A percentile compares a stretch with the other conserved stretches of the same genome.
These are phyloP conservation scores for Hericium coralloides DNA, from an alignment of 768 basidiomycete species.

Conservation along the genomic window DNA sequence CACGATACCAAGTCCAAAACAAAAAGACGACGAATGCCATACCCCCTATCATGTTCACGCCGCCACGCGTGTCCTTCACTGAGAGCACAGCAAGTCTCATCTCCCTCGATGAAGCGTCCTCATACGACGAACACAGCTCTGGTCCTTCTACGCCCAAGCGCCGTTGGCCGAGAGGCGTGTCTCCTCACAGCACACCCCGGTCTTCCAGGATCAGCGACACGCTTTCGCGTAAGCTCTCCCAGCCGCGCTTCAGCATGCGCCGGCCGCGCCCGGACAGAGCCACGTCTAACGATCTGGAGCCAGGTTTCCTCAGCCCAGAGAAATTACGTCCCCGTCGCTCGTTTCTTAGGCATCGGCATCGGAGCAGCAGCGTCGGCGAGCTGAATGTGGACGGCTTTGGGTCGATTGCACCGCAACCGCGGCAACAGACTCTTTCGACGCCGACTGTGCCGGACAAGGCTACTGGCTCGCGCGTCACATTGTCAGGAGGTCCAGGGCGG, in stretches of 20 bases:
- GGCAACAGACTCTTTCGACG: not conserved
- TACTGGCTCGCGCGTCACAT: not conserved
- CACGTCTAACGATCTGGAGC: not conserved
- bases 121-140: not conserved
- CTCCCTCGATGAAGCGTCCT: not conserved
- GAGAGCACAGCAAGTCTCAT: not conserved
- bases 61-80: not conserved
- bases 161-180: not conserved
- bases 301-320: not conserved
- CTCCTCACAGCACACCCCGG: not conserved
- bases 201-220: not conserved
- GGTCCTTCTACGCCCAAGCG: not conserved
- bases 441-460: not conserved
- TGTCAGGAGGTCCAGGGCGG: not conserved
- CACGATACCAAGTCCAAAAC: not conserved
- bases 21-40: not conserved
- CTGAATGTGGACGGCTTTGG: not conserved
- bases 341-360: not conserved
- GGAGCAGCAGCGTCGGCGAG: not conserved
- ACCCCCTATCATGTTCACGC: not conserved
- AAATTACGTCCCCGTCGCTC: not conserved
- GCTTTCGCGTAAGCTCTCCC: not conserved
- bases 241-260: not conserved
- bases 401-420: not conserved
- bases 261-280: not conserved